Evolutionary conservation across 805 yeast species (phyloP).

Genomic region (Lipomyces lipofer): DNA sequence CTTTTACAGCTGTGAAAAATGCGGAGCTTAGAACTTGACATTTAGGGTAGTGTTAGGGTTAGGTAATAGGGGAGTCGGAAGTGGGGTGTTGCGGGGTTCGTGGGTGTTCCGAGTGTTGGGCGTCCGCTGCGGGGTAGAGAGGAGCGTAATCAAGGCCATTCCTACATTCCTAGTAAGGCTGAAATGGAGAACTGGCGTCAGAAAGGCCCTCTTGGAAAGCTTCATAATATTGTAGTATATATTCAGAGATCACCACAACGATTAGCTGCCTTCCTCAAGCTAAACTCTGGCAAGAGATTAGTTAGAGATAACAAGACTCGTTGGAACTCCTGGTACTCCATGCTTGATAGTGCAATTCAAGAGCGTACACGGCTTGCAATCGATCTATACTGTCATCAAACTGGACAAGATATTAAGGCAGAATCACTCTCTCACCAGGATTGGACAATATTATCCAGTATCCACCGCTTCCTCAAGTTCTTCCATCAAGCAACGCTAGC

Average conservation of each 20-base stretch:
- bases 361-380: background rate
- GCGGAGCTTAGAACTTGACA: too few species aligned
- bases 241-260: background rate
- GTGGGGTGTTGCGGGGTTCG: too few species aligned
- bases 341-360: background rate
- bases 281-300: background rate
- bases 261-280: background rate
- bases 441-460: background rate
- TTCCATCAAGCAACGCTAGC: background rate
- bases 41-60: too few species aligned
- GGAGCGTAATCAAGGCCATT: background rate
- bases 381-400: background rate
- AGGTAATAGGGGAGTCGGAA: too few species aligned
- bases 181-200: slow-evolving; percentile 1
- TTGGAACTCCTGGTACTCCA: slow-evolving; percentile 6
- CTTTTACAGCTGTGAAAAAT: too few species aligned
- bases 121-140: too few species aligned
- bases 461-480: background rate
- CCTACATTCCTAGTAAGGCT: background rate
- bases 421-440: too few species aligned
- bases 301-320: background rate
- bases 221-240: slow-evolving; percentile 1
- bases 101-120: too few species aligned
- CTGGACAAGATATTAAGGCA: background rate
- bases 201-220: slow-evolving; percentile 4